Conservation (phyloP, 2,329 filamentous ascomycete species). For the Colletotrichum sp. region DNA sequence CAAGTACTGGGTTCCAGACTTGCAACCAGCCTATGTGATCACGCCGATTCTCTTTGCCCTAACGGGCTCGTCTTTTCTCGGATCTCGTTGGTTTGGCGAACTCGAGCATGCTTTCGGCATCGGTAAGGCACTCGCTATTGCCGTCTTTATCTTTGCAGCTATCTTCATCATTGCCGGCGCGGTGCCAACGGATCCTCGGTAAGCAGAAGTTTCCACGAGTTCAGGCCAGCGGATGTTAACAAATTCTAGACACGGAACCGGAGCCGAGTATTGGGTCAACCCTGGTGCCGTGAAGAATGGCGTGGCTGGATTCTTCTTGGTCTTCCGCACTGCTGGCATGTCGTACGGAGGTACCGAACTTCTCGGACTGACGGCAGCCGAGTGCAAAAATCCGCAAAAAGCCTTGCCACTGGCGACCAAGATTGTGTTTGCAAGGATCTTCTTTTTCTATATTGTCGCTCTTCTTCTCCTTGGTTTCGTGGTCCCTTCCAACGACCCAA, state of each 20-base stretch:
- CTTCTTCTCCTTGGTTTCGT: conserved; percentile 58
- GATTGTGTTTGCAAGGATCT: conserved; percentile 70
- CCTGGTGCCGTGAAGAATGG: conserved; percentile 49
- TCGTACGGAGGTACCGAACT: conserved; percentile 51
- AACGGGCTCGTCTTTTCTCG: conserved; percentile 47
- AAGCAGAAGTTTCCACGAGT: conserved; percentile 40
- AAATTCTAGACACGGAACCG: conserved; percentile 10
- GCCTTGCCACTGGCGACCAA: conserved; percentile 83
- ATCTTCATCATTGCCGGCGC: conserved; percentile 57
- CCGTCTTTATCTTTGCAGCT: conserved; percentile 62
- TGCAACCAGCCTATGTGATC: conserved; percentile 33
- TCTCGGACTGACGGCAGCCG: conserved; percentile 47
- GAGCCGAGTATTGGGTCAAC: conserved; percentile 53
- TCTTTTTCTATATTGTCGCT: conserved; percentile 58
- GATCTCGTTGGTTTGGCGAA: conserved; percentile 49
- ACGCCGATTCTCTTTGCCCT: conserved; percentile 45
- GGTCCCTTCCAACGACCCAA: conserved; percentile 47
- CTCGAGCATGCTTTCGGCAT: conserved; percentile 58
- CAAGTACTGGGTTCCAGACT: conserved; percentile 30
- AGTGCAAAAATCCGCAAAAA: conserved; percentile 54
- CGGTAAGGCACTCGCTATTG: conserved; percentile 55
- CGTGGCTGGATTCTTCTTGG: conserved; percentile 44
- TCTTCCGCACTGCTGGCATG: conserved; percentile 49
- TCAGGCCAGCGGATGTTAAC: background rate
- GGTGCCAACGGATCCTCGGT: conserved; percentile 44